A percentile compares a stretch with the other conserved stretches of the same genome.
Evolutionary conservation across 495 filamentous ascomycete species (phyloP).

Genomic region (Aspergillus sclerotioniger): DNA sequence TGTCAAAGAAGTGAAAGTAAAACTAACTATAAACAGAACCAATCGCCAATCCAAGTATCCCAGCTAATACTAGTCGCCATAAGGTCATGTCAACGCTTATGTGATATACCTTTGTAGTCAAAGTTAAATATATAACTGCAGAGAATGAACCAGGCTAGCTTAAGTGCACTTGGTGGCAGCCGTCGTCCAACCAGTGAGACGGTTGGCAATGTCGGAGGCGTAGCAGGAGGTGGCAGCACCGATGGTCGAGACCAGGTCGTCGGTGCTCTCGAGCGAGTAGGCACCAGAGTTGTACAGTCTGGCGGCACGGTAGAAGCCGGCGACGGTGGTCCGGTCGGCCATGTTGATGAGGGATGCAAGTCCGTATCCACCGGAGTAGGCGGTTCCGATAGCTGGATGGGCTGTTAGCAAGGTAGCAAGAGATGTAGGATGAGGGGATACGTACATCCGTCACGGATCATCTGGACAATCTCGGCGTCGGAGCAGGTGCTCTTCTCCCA

Average conservation of each 20-base stretch:
- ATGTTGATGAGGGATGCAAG: constrained; percentile 35
- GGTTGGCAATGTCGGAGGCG: constrained; percentile 44
- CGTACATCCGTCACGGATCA: constrained; percentile 2
- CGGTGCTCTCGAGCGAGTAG: constrained; percentile 34
- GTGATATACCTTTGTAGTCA: no score
- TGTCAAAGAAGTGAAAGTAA: no score
- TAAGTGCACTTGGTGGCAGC: constrained; percentile 25
- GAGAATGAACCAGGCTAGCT: background rate
- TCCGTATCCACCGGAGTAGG: constrained; percentile 33
- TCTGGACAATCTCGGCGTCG: constrained; percentile 31
- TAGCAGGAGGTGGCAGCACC: constrained; percentile 57
- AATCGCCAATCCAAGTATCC: no score
- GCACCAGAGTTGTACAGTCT: constrained; percentile 58
- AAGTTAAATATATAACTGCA: background rate
- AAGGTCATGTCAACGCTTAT: no score
- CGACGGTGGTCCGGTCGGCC: constrained; percentile 27
- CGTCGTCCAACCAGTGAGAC: constrained; percentile 40
- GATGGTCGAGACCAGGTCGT: background rate
- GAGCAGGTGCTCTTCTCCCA: constrained; percentile 47
- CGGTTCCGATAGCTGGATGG: constrained; percentile 1
- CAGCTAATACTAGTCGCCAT: no score
- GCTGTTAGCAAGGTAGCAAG: background rate
- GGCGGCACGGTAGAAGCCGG: constrained; percentile 49
- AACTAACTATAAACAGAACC: no score
- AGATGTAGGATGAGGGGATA: background rate